phyloP scores from a whole-genome alignment of 306 rosid species.

The Glycine latifolia region DNA sequence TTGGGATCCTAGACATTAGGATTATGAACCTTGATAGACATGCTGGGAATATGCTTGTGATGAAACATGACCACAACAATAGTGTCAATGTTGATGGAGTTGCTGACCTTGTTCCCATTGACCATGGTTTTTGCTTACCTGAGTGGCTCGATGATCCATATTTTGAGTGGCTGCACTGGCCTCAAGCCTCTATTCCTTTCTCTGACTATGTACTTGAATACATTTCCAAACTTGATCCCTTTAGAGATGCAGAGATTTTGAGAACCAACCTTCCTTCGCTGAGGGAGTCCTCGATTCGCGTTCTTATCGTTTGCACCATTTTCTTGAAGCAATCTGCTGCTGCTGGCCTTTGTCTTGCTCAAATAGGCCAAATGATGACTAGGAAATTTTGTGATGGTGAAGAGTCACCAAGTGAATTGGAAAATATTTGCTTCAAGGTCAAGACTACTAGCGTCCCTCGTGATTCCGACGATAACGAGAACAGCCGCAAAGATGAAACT shows the following conservation, averaged over 20 bases:
- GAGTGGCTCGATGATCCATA: slow-evolving; percentile 97
- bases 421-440: slow-evolving; percentile 66
- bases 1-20: slow-evolving; percentile 81
- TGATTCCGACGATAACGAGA: not conserved
- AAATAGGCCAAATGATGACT: slow-evolving; percentile 86
- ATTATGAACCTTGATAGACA: slow-evolving; percentile 89
- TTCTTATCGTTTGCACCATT: slow-evolving; percentile 81
- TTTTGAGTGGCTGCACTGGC: slow-evolving; percentile 98
- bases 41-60: slow-evolving; percentile 90
- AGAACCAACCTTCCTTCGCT: slow-evolving; percentile 67
- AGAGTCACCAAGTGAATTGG: slow-evolving; percentile 63
- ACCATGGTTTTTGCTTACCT: slow-evolving; percentile 94
- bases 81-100: slow-evolving; percentile 45
- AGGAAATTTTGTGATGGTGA: slow-evolving; percentile 62
- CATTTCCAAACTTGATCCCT: slow-evolving; percentile 78
- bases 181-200: slow-evolving; percentile 86
- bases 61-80: slow-evolving; percentile 50
- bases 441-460: slow-evolving; percentile 54
- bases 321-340: slow-evolving; percentile 77
- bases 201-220: slow-evolving; percentile 76
- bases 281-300: slow-evolving; percentile 76
- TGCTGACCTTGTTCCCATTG: slow-evolving; percentile 86
- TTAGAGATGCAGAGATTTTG: slow-evolving; percentile 75
- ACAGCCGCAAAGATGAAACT: slow-evolving; percentile 6
- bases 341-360: slow-evolving; percentile 76